phyloP scores from a whole-genome alignment of 2,329 filamentous ascomycete genomes.

The Colletotrichum costaricense region DNA sequence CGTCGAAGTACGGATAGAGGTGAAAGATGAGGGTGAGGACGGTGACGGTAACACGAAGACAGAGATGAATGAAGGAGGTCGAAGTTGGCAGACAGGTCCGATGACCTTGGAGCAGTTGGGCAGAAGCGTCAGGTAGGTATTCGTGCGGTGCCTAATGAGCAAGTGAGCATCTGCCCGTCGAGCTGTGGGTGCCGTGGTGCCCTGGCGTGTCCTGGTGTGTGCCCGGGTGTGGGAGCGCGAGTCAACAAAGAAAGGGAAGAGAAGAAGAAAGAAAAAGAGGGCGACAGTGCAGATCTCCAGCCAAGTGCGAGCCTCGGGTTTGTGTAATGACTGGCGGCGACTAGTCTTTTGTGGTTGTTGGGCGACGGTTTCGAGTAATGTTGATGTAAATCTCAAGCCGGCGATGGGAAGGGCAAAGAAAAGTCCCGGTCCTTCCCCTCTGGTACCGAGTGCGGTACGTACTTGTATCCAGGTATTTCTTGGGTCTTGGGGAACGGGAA shows the following conservation, averaged over 20 bases:
- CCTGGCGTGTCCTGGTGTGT: background rate
- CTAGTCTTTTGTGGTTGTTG: background rate
- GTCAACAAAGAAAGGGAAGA: conserved; percentile 13
- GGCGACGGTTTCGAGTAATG: conserved; percentile 17
- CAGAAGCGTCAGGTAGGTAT: background rate
- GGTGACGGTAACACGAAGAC: background rate
- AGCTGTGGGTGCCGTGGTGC: background rate
- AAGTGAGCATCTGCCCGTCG: background rate
- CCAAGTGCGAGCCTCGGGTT: background rate
- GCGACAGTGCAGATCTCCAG: background rate
- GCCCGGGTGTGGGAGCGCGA: background rate
- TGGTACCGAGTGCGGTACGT: background rate
- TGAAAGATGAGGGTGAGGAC: background rate
- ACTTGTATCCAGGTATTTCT: background rate
- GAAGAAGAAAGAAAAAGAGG: background rate
- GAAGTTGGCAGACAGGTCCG: background rate
- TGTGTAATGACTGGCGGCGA: too few relatives aligned
- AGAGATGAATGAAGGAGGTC: background rate
- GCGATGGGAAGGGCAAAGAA: background rate
- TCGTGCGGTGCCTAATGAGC: background rate
- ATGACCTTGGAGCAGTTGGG: background rate
- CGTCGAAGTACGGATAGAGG: background rate
- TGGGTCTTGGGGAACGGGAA: too few relatives aligned
- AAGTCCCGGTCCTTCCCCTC: background rate
- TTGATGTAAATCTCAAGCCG: conserved; percentile 7